Conservation (phyloP, 2,329 filamentous ascomycete species). For the Coniochaeta pulveracea region DNA sequence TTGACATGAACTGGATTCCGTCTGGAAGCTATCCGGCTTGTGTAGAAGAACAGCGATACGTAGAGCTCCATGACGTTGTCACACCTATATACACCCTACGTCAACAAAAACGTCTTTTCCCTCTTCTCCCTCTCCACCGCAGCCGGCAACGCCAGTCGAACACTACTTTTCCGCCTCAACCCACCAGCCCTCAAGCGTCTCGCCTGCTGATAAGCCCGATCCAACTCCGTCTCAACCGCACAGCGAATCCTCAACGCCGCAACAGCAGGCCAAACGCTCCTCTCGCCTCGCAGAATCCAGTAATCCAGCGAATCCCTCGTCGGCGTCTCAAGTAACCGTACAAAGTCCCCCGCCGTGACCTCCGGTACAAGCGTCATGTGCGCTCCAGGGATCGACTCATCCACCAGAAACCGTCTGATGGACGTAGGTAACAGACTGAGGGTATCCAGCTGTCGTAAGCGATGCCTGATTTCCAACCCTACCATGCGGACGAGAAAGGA, state of each 20-base stretch:
- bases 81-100: too few species aligned
- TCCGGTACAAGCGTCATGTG: slow-evolving; percentile 76
- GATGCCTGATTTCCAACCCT: slow-evolving; percentile 67
- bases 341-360: slow-evolving; percentile 60
- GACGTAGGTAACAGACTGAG: slow-evolving; percentile 59
- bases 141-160: slow-evolving; percentile 12
- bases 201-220: slow-evolving; percentile 73
- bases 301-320: slow-evolving; percentile 65
- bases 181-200: slow-evolving; percentile 47
- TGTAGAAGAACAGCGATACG: too few species aligned
- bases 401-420: slow-evolving; percentile 66
- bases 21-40: too few species aligned
- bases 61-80: too few species aligned
- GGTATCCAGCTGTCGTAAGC: slow-evolving; percentile 69
- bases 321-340: slow-evolving; percentile 71
- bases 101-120: background rate
- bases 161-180: slow-evolving; percentile 31
- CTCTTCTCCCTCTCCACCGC: slow-evolving; percentile 6
- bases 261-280: slow-evolving; percentile 84
- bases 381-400: slow-evolving; percentile 70
- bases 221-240: slow-evolving; percentile 77
- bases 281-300: slow-evolving; percentile 77
- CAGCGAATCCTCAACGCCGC: slow-evolving; percentile 72
- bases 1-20: too few species aligned
- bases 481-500: slow-evolving; percentile 56